phyloP scores from a whole-genome alignment of 2,329 filamentous ascomycete genomes.

The Atkinsonella texensis region DNA sequence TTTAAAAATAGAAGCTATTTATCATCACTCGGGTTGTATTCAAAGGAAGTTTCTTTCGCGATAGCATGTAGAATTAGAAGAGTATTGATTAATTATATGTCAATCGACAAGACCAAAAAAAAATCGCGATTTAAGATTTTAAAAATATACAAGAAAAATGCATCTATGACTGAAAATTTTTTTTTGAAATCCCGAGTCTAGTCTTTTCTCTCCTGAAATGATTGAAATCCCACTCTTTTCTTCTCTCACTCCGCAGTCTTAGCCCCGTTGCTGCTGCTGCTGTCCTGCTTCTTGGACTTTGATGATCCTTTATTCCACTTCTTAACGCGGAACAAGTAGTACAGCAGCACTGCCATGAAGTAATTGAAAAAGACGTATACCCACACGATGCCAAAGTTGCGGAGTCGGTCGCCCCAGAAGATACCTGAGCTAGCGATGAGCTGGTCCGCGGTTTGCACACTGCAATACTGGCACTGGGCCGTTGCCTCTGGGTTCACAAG shows the following conservation, averaged over 20 bases:
- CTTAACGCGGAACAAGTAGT: slow-evolving; percentile 49
- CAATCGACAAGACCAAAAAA: no score
- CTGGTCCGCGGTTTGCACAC: slow-evolving; percentile 49
- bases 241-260: no score
- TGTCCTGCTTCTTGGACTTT: background rate
- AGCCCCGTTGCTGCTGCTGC: background rate
- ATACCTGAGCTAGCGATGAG: slow-evolving; percentile 37
- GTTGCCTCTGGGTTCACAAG: slow-evolving; percentile 50
- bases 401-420: slow-evolving; percentile 45
- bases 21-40: no score
- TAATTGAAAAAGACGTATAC: slow-evolving; percentile 55
- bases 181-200: background rate
- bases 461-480: slow-evolving; percentile 53
- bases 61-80: no score
- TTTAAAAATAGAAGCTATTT: no score
- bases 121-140: no score
- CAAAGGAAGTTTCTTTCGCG: no score
- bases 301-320: slow-evolving; percentile 15
- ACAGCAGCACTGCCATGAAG: slow-evolving; percentile 42
- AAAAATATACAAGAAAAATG: no score
- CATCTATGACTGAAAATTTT: background rate
- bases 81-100: no score
- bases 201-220: background rate
- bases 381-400: slow-evolving; percentile 61
- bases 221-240: background rate